A percentile compares a stretch with the other conserved stretches of the same genome.
Evolutionary conservation across 169 alveolate genomes (phyloP).

Genomic region (Perkinsus chesapeaki): DNA sequence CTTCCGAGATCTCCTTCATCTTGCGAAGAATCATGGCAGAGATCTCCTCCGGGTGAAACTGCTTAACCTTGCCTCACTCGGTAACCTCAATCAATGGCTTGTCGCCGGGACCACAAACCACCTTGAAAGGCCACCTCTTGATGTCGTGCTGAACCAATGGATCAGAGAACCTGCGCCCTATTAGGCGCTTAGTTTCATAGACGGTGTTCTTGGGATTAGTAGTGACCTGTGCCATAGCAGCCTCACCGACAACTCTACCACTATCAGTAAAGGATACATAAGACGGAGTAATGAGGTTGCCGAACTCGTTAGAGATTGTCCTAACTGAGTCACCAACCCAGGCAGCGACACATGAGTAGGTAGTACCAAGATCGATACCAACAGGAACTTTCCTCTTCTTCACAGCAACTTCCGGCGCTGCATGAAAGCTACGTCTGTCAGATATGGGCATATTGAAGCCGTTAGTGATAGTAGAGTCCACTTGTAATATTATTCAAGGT

Average conservation of each 20-base stretch:
- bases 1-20: slow-evolving; percentile 95
- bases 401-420: too few relatives aligned
- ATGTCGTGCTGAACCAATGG: slow-evolving; percentile 82
- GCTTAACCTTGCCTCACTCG: slow-evolving; percentile 76
- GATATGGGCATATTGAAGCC: too few relatives aligned
- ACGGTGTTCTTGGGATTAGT: slow-evolving; percentile 90
- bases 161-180: slow-evolving; percentile 89
- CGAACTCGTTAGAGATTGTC: slow-evolving; percentile 95
- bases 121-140: slow-evolving; percentile 90
- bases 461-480: too few relatives aligned
- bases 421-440: too few relatives aligned
- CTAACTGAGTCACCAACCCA: slow-evolving; percentile 97
- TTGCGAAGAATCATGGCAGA: slow-evolving; percentile 88
- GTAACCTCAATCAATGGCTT: slow-evolving; percentile 77
- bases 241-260: slow-evolving; percentile 92
- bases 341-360: slow-evolving; percentile 97
- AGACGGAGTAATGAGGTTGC: slow-evolving; percentile 95
- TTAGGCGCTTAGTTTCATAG: slow-evolving; percentile 91
- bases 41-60: slow-evolving; percentile 88
- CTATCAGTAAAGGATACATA: slow-evolving; percentile 93
- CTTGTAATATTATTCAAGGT: too few relatives aligned
- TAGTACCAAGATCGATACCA: slow-evolving; percentile 99
- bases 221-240: slow-evolving; percentile 88
- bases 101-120: slow-evolving; percentile 66
- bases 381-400: too few relatives aligned